Base-by-base conservation (phyloP, 2,329 filamentous ascomycete genomes). In the Epicoccum sorghinum region DNA sequence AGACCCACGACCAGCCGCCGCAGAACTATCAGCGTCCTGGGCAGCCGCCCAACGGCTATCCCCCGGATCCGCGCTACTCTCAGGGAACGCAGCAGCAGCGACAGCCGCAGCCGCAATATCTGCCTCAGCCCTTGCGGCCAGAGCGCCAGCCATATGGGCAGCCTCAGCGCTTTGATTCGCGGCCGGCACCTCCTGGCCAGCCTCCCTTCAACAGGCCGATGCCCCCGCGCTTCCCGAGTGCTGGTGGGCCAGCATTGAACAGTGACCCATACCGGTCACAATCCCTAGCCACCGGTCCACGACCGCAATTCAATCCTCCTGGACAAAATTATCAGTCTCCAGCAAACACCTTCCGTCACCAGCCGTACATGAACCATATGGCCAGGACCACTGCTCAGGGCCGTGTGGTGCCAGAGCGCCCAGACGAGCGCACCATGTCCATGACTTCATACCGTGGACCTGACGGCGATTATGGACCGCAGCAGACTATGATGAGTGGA, bases 401-500 rank as follows among this genome's bases (percentile, higher is more conserved):
- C 29, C 86, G 95, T 57, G 82, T 95, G 32, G 92, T 99, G 7
- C 95, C 95, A 1, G 93, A 97, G 71, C 87, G 93, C 48, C 89
- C 93, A 58, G 91, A 96, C 67, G 93, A 98, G 75, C 86, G 95
- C 53, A 88, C 95, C 59, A 98, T 98, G 95, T 96, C 93, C 40
- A 89, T 99, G 88, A 95, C 89, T 4, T 91, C 90, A 8, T 90
- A 91, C 64, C 83, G 88, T 3, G 82, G 88, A 3, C 82, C 89
- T 48, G 91, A 96, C 64, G 83, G 85, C 57, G 89, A 92, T 39
- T 89, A 95, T 73, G 77, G 80, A 10, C 52, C 52, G 4, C 52
- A 56, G 35, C 93, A 97, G 75, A 97, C 93, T 5, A 96, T 92
- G 7, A 95, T 93, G 86, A 96, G 90, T 71, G 95, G 95, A 42